Evolutionary conservation across 2,329 filamentous ascomycete species (phyloP), one percentile per base, ranked within the genome.

Genomic region (Aspergillus brasiliensis): DNA sequence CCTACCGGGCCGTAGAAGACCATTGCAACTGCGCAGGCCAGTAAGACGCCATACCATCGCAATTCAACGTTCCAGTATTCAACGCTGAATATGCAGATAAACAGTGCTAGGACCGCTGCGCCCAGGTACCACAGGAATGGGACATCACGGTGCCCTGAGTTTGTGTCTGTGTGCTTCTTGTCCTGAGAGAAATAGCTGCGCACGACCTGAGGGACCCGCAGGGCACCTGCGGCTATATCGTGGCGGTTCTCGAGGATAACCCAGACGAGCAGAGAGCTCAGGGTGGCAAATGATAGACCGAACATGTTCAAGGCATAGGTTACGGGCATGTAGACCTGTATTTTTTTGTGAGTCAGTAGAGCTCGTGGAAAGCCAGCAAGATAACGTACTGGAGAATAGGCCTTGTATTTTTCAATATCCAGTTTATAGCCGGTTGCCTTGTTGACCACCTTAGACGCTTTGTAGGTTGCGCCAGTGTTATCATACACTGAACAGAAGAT

Each of bases 391-490:
- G 86, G 86, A 8, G 86, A 89, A 71, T 89, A 89, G 19, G 79
- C 80, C 64, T 85, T 77, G 70, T 91, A 91, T 1, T 83, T 86
- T 44, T 81, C 78, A 62, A 85, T 80, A 65, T 91, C 79, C 15
- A 91, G 75, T 1, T 82, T 86, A 54, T 85, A 84, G 6, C 87
- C 81, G 0, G 82, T 69, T 0, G 82, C 60, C 4, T 59, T 58
- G 60, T 82, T 86, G 2, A 90, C 77, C 40, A 91, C 82, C 15
- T 83, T 82, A 6, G 79, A 79, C 1, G 87, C 87, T 66, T 91
- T 85, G 73, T 91, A 91, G 1, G 66, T 66, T 1, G 74, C 71
- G 4, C 87, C 88, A 0, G 83, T 88, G 65, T 91, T 91, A 73
- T 91, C 89, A 67, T 89, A 90, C 4, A 86, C 88, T 56, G 78